Base-by-base conservation (phyloP, 148 eudicot genomes). In the Fagopyrum esculentum region DNA sequence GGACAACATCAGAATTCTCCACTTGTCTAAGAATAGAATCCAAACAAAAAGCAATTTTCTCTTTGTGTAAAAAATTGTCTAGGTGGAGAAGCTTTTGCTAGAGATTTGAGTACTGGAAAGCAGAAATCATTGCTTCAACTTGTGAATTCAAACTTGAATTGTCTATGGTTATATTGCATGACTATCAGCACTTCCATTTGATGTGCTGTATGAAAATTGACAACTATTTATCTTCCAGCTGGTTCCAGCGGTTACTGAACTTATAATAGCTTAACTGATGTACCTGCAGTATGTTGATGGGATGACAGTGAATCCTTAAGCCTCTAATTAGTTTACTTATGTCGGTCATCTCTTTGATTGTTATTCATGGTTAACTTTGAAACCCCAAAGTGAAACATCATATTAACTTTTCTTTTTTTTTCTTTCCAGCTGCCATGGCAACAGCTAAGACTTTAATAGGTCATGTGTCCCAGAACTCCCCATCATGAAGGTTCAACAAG, bases 271-370 rank as follows among this genome's bases (percentile, higher is more conserved):
- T 64, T 84, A 95, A 80, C 59, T 95, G 75, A 85, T 92, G 96
- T 92, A 92, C 83, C 83, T 92, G 74, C 92, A 90, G 70, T 90
- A 85, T 87, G 84, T 82, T 92, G 89, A 90, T 79, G 86, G 96
- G 96, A 87, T 82, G 92, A 95, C 80, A 96, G 93, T 87, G 96
- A 86, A 90, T 76, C 90, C 54, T 97, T 95, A 77, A 90, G 97
- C 54, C 76, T 76, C 75, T 55, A 6, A n/a, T 72, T 45, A 1
- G 17, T 68, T 71, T 49, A 19, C 49, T 35, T 75, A 52, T 29
- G 26, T 8, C 5, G 45, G 5, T 40, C 46, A 73, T 66, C 40
- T 66, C 26, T 71, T 22, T 48, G 30, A 35, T 4, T 50, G n/a
- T 50, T 30, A 50, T 47, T 0, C 12, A 76, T n/a, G 46, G 17